A percentile compares a stretch with the other conserved stretches of the same genome.
Evolutionary conservation across 257 asterid species (phyloP).

Genomic region (Linaria vulgaris): DNA sequence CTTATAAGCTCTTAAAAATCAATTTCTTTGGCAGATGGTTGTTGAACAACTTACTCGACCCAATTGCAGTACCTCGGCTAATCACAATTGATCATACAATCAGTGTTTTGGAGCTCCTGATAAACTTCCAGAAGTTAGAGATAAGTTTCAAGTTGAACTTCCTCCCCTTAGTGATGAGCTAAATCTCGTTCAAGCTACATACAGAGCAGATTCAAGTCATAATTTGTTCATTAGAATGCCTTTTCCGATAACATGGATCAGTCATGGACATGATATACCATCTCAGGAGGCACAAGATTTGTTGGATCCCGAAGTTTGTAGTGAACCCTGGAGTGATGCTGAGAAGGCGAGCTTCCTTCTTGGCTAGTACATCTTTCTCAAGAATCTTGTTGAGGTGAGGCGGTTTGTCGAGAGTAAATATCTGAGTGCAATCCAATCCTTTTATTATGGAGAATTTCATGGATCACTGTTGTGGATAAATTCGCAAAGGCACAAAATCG

Average conservation of each 20-base stretch:
- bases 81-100: slow-evolving; percentile 32
- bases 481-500: too few relatives aligned
- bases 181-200: background rate
- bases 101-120: slow-evolving; percentile 39
- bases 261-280: slow-evolving; percentile 19
- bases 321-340: slow-evolving; percentile 46
- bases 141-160: slow-evolving; percentile 57
- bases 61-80: slow-evolving; percentile 35
- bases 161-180: slow-evolving; percentile 31
- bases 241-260: slow-evolving; percentile 37
- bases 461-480: too few relatives aligned
- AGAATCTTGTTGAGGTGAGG: slow-evolving; percentile 52
- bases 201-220: slow-evolving; percentile 11
- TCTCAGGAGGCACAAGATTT: background rate
- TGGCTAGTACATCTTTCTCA: slow-evolving; percentile 61
- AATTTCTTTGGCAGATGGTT: too few relatives aligned
- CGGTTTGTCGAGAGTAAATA: slow-evolving; percentile 51
- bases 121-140: slow-evolving; percentile 59
- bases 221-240: slow-evolving; percentile 40
- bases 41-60: slow-evolving; percentile 27
- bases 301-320: slow-evolving; percentile 49
- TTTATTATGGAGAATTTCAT: slow-evolving; percentile 63
- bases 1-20: too few relatives aligned
- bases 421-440: slow-evolving; percentile 49
- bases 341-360: slow-evolving; percentile 57